Evolutionary conservation across 2,329 filamentous ascomycete genomes (phyloP).

Genomic region (Microdochium trichocladiopsis): DNA sequence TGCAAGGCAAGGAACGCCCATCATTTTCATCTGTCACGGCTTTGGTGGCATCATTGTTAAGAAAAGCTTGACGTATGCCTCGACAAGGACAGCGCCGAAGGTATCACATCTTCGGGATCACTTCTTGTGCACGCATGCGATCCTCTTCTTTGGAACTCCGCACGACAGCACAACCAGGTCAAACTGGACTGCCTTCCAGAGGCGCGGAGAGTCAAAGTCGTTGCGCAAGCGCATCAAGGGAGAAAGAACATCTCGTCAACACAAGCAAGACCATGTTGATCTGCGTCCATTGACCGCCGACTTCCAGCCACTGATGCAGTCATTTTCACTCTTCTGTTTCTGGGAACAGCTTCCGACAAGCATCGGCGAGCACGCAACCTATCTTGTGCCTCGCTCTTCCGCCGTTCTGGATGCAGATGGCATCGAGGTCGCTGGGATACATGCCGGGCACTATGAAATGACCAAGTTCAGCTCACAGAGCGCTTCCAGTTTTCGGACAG

Average conservation of each 20-base stretch:
- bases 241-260: conserved; percentile 1
- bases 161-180: conserved; percentile 3
- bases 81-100: conserved; percentile 9
- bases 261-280: conserved; percentile 1
- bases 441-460: conserved; percentile 18
- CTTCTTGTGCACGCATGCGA: conserved; percentile 14
- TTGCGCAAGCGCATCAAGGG: conserved; percentile 1
- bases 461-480: conserved; percentile 10
- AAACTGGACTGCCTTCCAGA: conserved; percentile 1
- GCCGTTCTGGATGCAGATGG: conserved; percentile 14
- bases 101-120: conserved; percentile 20
- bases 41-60: conserved; percentile 29
- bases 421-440: conserved; percentile 15
- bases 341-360: conserved; percentile 14
- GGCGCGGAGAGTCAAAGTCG: conserved; percentile 1
- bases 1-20: conserved; percentile 16
- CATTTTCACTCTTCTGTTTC: conserved; percentile 8
- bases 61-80: conserved; percentile 18
- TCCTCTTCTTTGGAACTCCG: conserved; percentile 6
- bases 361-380: conserved; percentile 5
- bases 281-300: conserved; percentile 5
- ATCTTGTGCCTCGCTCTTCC: conserved; percentile 16
- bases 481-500: conserved; percentile 9
- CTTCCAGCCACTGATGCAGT: conserved; percentile 4
- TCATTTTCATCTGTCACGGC: conserved; percentile 29